phyloP scores from a whole-genome alignment of 1,284 basidiomycete genomes.

The Austropuccinia psidii region DNA sequence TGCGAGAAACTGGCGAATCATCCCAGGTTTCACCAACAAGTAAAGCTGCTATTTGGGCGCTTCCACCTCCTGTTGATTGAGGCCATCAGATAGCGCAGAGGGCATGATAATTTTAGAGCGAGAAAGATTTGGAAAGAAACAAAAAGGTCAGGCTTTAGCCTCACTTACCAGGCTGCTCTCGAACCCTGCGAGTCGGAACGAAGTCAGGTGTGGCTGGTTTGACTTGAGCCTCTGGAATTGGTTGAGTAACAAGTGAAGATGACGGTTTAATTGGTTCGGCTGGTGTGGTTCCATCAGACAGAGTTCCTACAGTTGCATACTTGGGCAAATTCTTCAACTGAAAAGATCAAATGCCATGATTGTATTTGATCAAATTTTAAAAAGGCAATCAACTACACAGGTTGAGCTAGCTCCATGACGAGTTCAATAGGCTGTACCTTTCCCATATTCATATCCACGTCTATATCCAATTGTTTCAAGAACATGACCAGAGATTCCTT shows the following conservation, averaged over 20 bases:
- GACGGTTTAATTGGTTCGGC: background rate
- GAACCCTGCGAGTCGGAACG: slow-evolving; percentile 26
- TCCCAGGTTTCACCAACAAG: background rate
- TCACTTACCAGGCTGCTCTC: slow-evolving; percentile 25
- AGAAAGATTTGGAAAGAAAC: background rate
- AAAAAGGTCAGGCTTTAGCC: too few species aligned
- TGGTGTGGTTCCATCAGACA: background rate
- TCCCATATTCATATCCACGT: slow-evolving; percentile 25
- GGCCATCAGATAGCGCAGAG: too few species aligned
- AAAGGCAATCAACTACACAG: background rate
- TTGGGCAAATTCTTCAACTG: slow-evolving; percentile 30
- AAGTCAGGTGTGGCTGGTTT: slow-evolving; percentile 3
- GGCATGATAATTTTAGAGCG: background rate
- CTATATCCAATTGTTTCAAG: slow-evolving; percentile 16
- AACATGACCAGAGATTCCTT: slow-evolving; percentile 32
- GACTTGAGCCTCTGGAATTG: background rate
- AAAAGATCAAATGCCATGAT: background rate
- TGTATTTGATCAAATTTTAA: background rate
- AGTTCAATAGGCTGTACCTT: background rate
- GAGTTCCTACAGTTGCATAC: background rate
- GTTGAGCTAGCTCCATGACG: background rate
- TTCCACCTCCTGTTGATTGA: slow-evolving; percentile 8
- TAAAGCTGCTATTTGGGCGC: slow-evolving; percentile 20
- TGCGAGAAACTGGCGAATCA: slow-evolving; percentile 6
- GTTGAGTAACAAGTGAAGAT: background rate